Base-by-base conservation (phyloP, 306 rosid species). In the Geum urbanum region DNA sequence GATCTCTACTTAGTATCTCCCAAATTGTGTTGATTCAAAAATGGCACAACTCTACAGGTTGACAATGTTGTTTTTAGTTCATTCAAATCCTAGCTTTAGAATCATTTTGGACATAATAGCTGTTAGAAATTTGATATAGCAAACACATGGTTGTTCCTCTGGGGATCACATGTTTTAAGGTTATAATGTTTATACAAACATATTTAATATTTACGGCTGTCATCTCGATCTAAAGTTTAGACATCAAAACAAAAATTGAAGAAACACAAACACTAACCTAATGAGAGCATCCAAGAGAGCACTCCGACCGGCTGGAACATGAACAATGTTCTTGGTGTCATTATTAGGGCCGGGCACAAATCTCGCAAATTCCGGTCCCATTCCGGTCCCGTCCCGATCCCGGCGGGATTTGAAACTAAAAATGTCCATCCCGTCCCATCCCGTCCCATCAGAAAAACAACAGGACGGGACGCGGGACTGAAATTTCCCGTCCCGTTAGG, bases 261-360 rank as follows among this genome's bases (percentile, higher is more conserved):
- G 37, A 73, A 44, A 7, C 48, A 15, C 67, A 5, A 79, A 45
- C 8, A 41, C 76, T 75, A 10, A 92, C 98, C 95, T 88, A 62
- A 86, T 81, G n/a, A 86, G 91, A n/a, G 77, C 83, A 47, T 86
- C 91, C 45, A 86, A 86, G 13, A 86, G 86, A 53, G 83, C 91
- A 77, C 69, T 79, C 49, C 88, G 80, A 67, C 88, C 86, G 60
- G 83, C 51, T 43, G 83, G 86, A 61, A 84, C 91, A 76, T 83
- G 84, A 35, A 83, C 91, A 66, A 83, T 81, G 81, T 84, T 86
- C 53, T 92, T 92, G 67, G 89, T 84, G 60, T 90, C 92, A 64
- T 83, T n/a, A n/a, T n/a, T n/a, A n/a, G n/a, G n/a, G n/a, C n/a
- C n/a, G n/a, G n/a, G n/a, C n/a, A n/a, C n/a, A n/a, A n/a, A n/a